These are phyloP conservation scores for Grosmannia serpens DNA, from an alignment of 2,329 filamentous ascomycete species.

Conservation along the genomic window DNA sequence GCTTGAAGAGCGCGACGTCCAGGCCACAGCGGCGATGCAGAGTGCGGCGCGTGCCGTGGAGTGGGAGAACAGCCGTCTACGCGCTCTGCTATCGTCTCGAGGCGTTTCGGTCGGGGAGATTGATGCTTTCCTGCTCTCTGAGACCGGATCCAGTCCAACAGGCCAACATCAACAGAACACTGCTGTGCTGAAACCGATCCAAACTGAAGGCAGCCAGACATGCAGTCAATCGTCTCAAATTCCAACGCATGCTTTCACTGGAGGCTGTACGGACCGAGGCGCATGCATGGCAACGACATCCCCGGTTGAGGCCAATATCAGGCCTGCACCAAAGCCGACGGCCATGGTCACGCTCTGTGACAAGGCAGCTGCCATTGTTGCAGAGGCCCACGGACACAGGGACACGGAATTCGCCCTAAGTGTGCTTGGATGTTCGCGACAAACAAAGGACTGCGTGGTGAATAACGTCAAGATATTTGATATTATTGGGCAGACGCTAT, in stretches of 20 bases:
- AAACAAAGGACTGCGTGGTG: constrained; percentile 15
- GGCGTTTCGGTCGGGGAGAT: constrained; percentile 6
- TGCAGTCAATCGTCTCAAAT: no score
- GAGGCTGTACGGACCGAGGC: no score
- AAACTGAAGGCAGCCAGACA: no score
- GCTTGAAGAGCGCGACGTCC: constrained; percentile 34
- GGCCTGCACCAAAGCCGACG: not conserved
- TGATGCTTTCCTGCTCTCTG: not conserved
- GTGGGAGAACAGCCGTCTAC: constrained; percentile 34
- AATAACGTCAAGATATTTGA: constrained; percentile 12
- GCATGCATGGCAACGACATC: no score
- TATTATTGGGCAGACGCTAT: not conserved
- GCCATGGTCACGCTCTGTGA: not conserved
- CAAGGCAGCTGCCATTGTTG: not conserved
- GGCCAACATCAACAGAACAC: not conserved
- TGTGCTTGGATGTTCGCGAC: constrained; percentile 15
- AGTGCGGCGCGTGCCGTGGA: constrained; percentile 37
- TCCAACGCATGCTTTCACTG: no score
- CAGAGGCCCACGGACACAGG: not conserved
- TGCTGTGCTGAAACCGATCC: not conserved
- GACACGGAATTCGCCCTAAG: not conserved
- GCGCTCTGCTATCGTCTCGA: constrained; percentile 15
- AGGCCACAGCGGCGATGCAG: constrained; percentile 43
- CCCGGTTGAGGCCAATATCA: not conserved
- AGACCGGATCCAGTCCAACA: not conserved